phyloP scores from a whole-genome alignment of 2,329 filamentous ascomycete species.

The Botryotinia globosa region DNA sequence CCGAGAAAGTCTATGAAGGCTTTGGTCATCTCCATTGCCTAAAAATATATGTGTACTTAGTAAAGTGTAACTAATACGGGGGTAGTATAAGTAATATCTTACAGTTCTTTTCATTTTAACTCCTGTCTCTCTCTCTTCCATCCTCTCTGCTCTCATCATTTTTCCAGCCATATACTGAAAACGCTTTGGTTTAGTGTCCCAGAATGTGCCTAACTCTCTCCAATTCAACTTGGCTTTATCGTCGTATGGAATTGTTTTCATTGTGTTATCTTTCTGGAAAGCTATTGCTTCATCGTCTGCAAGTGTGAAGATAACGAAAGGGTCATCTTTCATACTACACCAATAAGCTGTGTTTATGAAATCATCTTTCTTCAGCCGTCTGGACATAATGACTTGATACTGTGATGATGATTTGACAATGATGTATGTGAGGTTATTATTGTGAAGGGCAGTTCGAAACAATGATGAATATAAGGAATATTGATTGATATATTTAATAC shows the following conservation, averaged over 20 bases:
- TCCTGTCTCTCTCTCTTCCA: too few relatives aligned
- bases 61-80: rapidly evolving
- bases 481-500: not conserved
- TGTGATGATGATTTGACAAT: not conserved
- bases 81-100: not conserved
- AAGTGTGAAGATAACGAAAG: not conserved
- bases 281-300: not conserved
- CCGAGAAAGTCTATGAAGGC: too few relatives aligned
- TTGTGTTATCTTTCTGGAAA: not conserved
- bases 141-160: too few relatives aligned
- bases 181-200: too few relatives aligned
- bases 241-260: not conserved
- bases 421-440: not conserved
- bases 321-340: rapidly evolving
- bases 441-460: not conserved
- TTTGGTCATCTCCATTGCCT: not conserved
- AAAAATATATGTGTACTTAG: not conserved
- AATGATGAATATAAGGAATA: not conserved
- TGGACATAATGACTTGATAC: not conserved
- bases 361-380: too few relatives aligned
- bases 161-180: too few relatives aligned
- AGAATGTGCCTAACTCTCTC: too few relatives aligned
- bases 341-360: too few relatives aligned
- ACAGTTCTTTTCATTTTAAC: not conserved
- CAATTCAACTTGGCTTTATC: too few relatives aligned